A percentile compares a stretch with the other conserved stretches of the same genome.
phyloP scores from a whole-genome alignment of 371 early-diverging fungal species.

The Globomyces sp. region DNA sequence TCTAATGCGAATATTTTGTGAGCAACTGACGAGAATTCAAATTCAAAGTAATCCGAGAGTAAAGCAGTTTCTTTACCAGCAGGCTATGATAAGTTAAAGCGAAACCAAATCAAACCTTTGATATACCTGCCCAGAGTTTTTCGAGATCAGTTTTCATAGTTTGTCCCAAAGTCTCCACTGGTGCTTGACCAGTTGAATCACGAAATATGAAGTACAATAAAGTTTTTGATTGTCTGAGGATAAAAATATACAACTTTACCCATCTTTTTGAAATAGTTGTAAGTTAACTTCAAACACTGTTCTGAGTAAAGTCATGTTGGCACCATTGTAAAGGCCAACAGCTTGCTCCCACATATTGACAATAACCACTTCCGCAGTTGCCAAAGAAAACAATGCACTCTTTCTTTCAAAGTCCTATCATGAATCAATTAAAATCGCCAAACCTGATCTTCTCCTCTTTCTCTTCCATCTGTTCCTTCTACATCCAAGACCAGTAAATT shows the following conservation, averaged over 20 bases:
- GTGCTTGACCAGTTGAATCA: conserved; percentile 89
- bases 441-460: conserved; percentile 95
- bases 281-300: conserved; percentile 98
- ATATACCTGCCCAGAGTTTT: conserved; percentile 85
- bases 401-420: conserved; percentile 93
- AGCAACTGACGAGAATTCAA: conserved; percentile 86
- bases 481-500: conserved; percentile 94
- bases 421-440: conserved; percentile 14
- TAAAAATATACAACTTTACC: not conserved
- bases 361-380: conserved; percentile 92
- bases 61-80: conserved; percentile 73
- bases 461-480: conserved; percentile 98
- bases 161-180: conserved; percentile 75
- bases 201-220: conserved; percentile 93
- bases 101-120: conserved; percentile 56
- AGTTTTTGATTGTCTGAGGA: conserved; percentile 59
- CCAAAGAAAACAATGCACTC: conserved; percentile 94
- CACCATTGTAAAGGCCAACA: conserved; percentile 97
- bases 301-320: conserved; percentile 97
- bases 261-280: conserved; percentile 81
- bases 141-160: conserved; percentile 81
- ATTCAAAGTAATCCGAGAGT: conserved; percentile 90
- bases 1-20: conserved; percentile 87
- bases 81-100: conserved; percentile 48
- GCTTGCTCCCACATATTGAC: conserved; percentile 97